Conservation (phyloP, 108 stramenopile genomes). For the Fistulifera pelliculosa region DNA sequence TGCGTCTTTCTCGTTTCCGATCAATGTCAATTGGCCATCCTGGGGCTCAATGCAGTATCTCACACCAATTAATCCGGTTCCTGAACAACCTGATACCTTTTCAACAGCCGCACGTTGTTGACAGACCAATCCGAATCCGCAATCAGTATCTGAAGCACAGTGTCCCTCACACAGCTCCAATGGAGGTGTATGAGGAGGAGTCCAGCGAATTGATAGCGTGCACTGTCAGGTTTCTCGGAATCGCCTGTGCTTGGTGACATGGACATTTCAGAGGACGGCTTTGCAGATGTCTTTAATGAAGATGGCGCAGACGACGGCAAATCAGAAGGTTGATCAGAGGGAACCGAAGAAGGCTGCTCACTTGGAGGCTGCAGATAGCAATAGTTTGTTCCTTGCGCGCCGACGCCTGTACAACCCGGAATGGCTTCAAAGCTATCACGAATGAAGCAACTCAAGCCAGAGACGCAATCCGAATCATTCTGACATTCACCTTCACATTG, state of each 20-base stretch:
- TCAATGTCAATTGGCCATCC: not conserved
- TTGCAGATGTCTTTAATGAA: not conserved
- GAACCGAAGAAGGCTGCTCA: not conserved
- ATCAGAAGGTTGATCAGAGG: not conserved
- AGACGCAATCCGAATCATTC: conserved; percentile 20
- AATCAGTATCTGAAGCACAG: conserved; percentile 33
- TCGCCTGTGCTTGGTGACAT: no score
- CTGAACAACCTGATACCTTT: conserved; percentile 23
- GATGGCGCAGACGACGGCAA: conserved; percentile 27
- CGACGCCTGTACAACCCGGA: conserved; percentile 13
- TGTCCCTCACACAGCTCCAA: conserved; percentile 40
- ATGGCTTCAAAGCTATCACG: conserved; percentile 15
- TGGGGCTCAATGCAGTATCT: conserved; percentile 1
- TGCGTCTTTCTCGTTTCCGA: not conserved
- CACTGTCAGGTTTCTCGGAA: no score
- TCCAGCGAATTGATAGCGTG: no score
- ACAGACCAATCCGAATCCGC: conserved; percentile 21
- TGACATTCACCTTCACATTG: conserved; percentile 42
- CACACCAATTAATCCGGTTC: not conserved
- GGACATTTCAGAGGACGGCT: conserved; percentile 1
- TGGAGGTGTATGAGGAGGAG: conserved; percentile 2
- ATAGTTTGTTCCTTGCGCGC: conserved; percentile 1
- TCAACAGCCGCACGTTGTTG: conserved; percentile 13
- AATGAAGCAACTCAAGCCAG: conserved; percentile 27
- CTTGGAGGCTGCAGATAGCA: not conserved